Base-by-base conservation (phyloP, 2,329 filamentous ascomycete species). In the Fusarium sp. region DNA sequence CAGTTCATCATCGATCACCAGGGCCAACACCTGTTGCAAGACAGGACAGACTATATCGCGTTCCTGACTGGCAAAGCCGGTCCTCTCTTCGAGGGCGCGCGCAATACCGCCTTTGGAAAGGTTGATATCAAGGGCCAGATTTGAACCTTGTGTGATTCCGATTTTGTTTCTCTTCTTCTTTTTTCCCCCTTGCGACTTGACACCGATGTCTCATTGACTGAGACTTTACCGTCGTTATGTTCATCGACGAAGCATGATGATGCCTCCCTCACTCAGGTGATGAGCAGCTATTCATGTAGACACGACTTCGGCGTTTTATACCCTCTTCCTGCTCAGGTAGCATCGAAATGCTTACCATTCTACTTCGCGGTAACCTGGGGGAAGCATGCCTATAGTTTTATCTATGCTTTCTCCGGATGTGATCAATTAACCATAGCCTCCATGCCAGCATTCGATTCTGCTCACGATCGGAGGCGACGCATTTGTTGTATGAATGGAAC, bases 81-180 rank as follows among this genome's bases (percentile, higher is more conserved):
- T 47, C 73, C 76, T 37, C 78, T 89, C 17, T 97, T 98, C 76
- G 92, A 97, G 73, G 75, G 79, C 49, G 86, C 91, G 56, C 90
- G 88, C 74, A 77, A 81, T 35, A 82, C 84, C 61, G 94, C 94
- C 44, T 96, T 97, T 77, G 85, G 87, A 72, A 89, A 88, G 73
- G 90, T 98, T 81, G 93, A 98, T 79, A 96, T 98, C 81, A 97
- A 98, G 80, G 93, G 94, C 72, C 94, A 98, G 79, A 96, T 97
- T 73, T 95, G 80, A 89, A 68, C 49, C 41, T 42, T 25, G 43
- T 19, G 21, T 60, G 45, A 50, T 49, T 56, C 36, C 44, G 29
- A 33, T 27, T 50, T 48, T 43, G 53, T 53, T 63, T 31, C 36
- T 43, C 44, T 46, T 50, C 4, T 25, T 25, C 23, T 27, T 46